Evolutionary conservation across 192 early-diverging fungal species (phyloP), one percentile per base, ranked within the genome.

Genomic region (Linnemannia schmuckeri): DNA sequence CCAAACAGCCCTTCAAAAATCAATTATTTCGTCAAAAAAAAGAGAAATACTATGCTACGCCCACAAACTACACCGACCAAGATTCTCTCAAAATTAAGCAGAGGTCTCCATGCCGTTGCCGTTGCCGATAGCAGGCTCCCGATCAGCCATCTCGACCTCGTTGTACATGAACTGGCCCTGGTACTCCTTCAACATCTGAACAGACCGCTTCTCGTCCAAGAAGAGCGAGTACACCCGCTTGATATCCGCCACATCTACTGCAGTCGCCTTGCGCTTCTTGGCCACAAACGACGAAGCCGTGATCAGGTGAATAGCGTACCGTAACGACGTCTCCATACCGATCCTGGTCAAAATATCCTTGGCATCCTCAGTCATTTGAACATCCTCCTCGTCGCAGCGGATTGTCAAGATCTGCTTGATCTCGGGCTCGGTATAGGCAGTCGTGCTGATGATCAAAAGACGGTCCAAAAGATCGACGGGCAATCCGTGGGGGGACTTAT

Each of bases 281-380:
- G 98, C 93, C 33, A 99, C 96, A 66, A 99, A 89, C 72, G 95
- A 91, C 4, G 97, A 95, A 5, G 98, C 96, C n/a, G 99, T 97
- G 83, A 99, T 99, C 33, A 99, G 88, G 86, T 99, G 98, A 76
- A 99, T 99, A 0, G 98, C 90, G 78, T 96, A 99, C 86, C 99
- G 93, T 79, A 99, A 87, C 33, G 98, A 99, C 0, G 97, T 97
- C 88, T 97, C 95, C 61, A 96, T 92, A 9, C 97, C 99, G 87
- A 99, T 96, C 81, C 95, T 92, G 20, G 98, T 97, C 88, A 99
- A 90, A 69, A 95, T 92, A 38, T 95, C 94, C 78, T 94, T 90
- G 9, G 97, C 96, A 44, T 97, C 98, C 13, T 97, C 94, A 17
- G 95, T 91, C 93, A 98, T 94, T 41, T 95, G 93, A n/a, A 99